A percentile compares a stretch with the other conserved stretches of the same genome.
phyloP scores from a whole-genome alignment of 495 filamentous ascomycete genomes.

The Aspergillus homomorphus region DNA sequence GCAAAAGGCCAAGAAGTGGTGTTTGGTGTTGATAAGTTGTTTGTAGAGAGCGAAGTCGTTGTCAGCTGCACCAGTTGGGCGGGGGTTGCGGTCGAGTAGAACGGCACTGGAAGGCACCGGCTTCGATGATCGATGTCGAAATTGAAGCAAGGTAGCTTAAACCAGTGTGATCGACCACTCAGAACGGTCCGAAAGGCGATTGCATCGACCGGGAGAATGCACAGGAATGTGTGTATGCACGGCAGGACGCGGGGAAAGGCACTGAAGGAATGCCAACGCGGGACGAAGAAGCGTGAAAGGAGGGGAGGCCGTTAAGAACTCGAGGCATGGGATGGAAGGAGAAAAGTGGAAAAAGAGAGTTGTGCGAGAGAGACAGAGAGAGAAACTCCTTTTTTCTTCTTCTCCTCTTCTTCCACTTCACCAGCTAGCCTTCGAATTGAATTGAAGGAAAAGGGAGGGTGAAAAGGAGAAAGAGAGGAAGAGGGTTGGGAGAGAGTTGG shows the following conservation, averaged over 20 bases:
- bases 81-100: background rate
- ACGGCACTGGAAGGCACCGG: background rate
- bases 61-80: background rate
- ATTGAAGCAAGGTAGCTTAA: background rate
- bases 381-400: constrained; percentile 7
- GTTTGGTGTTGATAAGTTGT: background rate
- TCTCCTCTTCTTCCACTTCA: constrained; percentile 4
- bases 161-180: constrained; percentile 4
- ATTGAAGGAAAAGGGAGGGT: background rate
- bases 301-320: constrained; percentile 17
- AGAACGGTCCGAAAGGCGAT: constrained; percentile 10
- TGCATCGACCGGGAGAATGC: constrained; percentile 23
- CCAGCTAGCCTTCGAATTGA: constrained; percentile 5
- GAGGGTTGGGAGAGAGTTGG: constrained; percentile 30
- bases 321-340: constrained; percentile 6
- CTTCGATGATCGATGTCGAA: constrained; percentile 4
- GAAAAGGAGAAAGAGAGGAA: constrained; percentile 9
- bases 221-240: constrained; percentile 22
- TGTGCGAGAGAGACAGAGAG: background rate
- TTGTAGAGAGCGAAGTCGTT: background rate
- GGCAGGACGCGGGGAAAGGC: constrained; percentile 16
- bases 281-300: constrained; percentile 16
- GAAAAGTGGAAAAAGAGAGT: background rate
- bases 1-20: background rate
- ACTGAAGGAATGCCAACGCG: constrained; percentile 24